A percentile compares a stretch with the other conserved stretches of the same genome.
Evolutionary conservation across 2,329 filamentous ascomycete genomes (phyloP).

Genomic region (Diaporthe australafricana): DNA sequence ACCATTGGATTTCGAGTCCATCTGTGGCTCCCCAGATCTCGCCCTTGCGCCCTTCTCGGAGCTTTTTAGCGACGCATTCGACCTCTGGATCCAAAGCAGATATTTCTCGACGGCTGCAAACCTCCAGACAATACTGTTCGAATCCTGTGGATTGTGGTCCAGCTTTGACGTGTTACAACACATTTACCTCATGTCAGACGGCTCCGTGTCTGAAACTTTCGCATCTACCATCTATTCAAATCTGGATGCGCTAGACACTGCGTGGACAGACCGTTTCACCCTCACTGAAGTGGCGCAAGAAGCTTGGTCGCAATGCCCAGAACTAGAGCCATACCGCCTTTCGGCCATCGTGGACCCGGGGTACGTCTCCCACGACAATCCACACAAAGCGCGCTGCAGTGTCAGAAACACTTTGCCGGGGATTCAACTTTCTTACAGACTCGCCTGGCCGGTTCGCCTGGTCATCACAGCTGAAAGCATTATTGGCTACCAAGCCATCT

Average conservation of each 20-base stretch:
- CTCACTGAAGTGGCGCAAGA: conserved; percentile 83
- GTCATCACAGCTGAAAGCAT: conserved; percentile 77
- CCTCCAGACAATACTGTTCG: conserved; percentile 75
- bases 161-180: conserved; percentile 75
- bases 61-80: conserved; percentile 77
- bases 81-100: conserved; percentile 81
- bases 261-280: conserved; percentile 85
- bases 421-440: conserved; percentile 75
- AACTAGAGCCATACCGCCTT: conserved; percentile 71
- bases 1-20: conserved; percentile 66
- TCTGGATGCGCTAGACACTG: conserved; percentile 69
- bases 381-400: conserved; percentile 64
- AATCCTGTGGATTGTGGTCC: conserved; percentile 74
- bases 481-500: conserved; percentile 76
- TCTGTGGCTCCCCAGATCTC: conserved; percentile 59
- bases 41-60: conserved; percentile 77
- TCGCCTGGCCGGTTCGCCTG: conserved; percentile 77
- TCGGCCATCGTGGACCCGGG: conserved; percentile 64
- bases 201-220: conserved; percentile 74
- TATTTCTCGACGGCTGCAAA: conserved; percentile 76
- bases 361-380: conserved; percentile 49
- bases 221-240: conserved; percentile 78
- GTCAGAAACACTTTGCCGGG: conserved; percentile 71
- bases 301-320: conserved; percentile 65
- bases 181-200: conserved; percentile 83